Evolutionary conservation across 2,329 filamentous ascomycete species (phyloP), one percentile per base, ranked within the genome.

Genomic region (Nectriaceae sp.): DNA sequence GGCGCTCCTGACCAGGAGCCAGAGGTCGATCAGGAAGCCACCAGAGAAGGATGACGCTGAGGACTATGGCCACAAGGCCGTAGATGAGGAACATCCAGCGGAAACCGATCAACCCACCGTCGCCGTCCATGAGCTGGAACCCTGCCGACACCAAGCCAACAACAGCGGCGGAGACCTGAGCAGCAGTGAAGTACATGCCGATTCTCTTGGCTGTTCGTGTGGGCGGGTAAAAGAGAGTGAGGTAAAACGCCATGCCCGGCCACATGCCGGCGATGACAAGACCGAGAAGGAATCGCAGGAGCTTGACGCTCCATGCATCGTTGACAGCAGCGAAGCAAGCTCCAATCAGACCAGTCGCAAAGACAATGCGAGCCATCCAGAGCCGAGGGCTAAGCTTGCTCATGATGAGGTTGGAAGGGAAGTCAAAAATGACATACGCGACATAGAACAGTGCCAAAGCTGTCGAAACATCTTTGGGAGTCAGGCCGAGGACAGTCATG

Each of bases 1-100:
- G 60, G 11, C 79, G 74, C 43, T 70, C 67, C 65, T 88, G 73
- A n/a, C 88, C 89, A 0, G 90, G 90, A 0, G 85, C 77, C 3
- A 88, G 72, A 3, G 91, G 91, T 3, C 91, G 83, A 60, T 96
- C 90, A 0, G 91, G 91, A 8, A 96, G 79, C 91, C 91, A 96
- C 89, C 90, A 96, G 3, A 96, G 78, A 26, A 96, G 76, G 4
- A 74, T 67, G 41, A 95, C 71, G 15, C 90, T 90, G 19, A 93
- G 77, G 2, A 88, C 69, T 24, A 92, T 75, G 3, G 84, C 88
- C 43, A 90, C 78, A 10, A 96, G 73, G 2, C 91, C 91, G 61
- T 92, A 96, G 18, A 96, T 70, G 40, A 96, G 78, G 64, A 96
- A 96, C 91, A 96, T 96, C 89, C 89, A 94, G 55, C 88, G 86